Base-by-base conservation (phyloP, 352 stramenopile genomes). In the Phytopythium delawarense region DNA sequence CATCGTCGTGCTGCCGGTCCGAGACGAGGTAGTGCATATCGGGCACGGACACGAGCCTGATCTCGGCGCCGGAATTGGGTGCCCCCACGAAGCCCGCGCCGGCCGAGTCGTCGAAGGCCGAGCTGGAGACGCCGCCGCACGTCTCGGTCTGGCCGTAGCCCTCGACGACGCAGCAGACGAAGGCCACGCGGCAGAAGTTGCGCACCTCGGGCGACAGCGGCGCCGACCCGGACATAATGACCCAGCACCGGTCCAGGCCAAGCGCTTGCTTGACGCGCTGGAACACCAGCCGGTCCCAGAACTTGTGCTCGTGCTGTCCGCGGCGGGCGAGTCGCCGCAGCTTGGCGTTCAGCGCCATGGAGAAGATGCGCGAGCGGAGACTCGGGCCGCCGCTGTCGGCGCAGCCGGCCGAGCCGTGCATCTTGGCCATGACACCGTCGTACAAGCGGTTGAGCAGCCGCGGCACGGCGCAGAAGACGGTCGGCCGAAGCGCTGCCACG, bases 61-160 rank as follows among this genome's bases (percentile, higher is more conserved):
- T 87, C 74, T 99, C 96, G 13, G 76, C 75, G 30, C 74, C 87
- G n/a, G 81, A 78, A 46, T 81, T 76, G 12, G 96, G 93, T 28
- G 83, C 85, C 34, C 97, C 97, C 0, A 99, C 96, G 76, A 99
- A 97, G 23, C 96, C 96, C 1, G 62, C 55, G 20, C 79, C 79
- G 0, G 62, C 67, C 28, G 71, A 28, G 59, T 88, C 79, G 4
- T 62, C 61, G 25, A 87, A 68, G 9, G 71, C 58, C 7, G 67
- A 72, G 21, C 79, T 78, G 4, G 94, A 95, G 23, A 89, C 81
- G 23, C 81, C 84, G 2, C 91, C 94, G 51, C 87, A 88, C 59
- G 91, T 98, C 78, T 99, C 97, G 1, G 95, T 99, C 73, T 98
- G 92, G 1, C 96, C 97, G 67, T 99, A 99, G 32, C 96, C 96